Base-by-base conservation (phyloP, 257 asterid genomes). In the Nicotiana paniculata region DNA sequence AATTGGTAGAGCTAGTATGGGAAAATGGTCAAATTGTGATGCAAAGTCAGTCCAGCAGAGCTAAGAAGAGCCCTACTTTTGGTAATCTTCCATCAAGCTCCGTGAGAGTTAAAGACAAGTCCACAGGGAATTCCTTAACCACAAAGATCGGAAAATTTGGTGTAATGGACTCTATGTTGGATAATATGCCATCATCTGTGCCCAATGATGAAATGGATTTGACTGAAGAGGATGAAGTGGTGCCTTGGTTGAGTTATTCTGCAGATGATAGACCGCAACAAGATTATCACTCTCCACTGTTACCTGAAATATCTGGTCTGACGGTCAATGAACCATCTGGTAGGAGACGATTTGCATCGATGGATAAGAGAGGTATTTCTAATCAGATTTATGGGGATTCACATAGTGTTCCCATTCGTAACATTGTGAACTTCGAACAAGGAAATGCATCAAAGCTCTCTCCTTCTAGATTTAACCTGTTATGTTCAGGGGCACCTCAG, bases 11-110 rank as follows among this genome's bases (percentile, higher is more conserved):
- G 90, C 90, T 96, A 9, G 91, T 93, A 15, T 94, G 97, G 95
- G 92, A 93, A 69, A 93, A 94, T 85, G 99, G 98, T 59, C 97
- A 90, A 87, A 75, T 94, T 83, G 69, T 84, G 89, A 88, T 89
- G 90, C 98, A 94, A 84, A 93, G 95, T 8, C 98, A 89, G 72
- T 85, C 95, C n/a, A 86, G 86, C 82, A 87, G 91, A 80, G 79
- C 66, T 61, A 77, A 90, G 55, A 86, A 82, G 81, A 89, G 65
- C 79, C 88, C 88, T 76, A 8, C 62, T 72, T 53, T 39, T 72
- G 82, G 78, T 80, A 81, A 65, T 77, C 72, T 81, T 57, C 81
- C 76, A 5, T 84, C 85, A 9, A 43, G 48, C 48, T 43, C 48
- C 2, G 3, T 8, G 48, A 43, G 48, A 43, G 48, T 43, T 43